Conservation (phyloP, 305 asterid species). For the Solanum hybrid region DNA sequence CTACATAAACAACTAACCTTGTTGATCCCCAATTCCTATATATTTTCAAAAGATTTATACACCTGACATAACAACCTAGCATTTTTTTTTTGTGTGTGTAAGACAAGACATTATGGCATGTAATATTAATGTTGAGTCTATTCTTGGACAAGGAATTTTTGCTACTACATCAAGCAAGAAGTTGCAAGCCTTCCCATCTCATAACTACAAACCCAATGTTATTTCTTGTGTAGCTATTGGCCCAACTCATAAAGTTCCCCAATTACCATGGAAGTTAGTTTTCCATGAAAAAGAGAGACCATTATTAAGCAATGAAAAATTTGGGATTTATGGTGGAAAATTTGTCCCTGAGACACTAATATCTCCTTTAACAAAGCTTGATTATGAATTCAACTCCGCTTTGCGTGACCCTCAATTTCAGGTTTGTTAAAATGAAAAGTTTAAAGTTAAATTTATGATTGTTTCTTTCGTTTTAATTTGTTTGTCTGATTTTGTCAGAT, state of each 20-base stretch:
- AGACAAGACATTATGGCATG: background rate
- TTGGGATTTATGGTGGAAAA: slow-evolving; percentile 64
- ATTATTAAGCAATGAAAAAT: slow-evolving; percentile 30
- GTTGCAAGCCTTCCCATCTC: background rate
- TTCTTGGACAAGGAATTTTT: background rate
- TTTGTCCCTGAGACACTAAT: slow-evolving; percentile 73
- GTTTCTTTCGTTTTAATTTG: background rate
- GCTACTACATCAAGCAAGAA: background rate
- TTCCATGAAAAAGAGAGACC: slow-evolving; percentile 16
- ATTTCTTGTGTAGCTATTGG: background rate
- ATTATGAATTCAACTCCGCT: slow-evolving; percentile 36
- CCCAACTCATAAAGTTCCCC: background rate
- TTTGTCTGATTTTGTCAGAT: slow-evolving; percentile 13
- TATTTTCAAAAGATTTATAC: background rate
- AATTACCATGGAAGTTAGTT: background rate
- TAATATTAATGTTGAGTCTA: background rate
- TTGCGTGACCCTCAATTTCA: slow-evolving; percentile 49
- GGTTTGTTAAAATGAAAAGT: slow-evolving; percentile 19
- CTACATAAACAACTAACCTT: background rate
- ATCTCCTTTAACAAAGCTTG: slow-evolving; percentile 42
- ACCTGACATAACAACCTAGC: background rate
- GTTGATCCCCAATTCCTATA: background rate
- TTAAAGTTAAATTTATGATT: background rate
- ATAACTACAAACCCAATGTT: background rate
- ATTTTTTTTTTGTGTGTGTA: background rate